These are phyloP conservation scores for Sugiyamaella sp. DNA, from an alignment of 1,139 yeast species.

Conservation along the genomic window DNA sequence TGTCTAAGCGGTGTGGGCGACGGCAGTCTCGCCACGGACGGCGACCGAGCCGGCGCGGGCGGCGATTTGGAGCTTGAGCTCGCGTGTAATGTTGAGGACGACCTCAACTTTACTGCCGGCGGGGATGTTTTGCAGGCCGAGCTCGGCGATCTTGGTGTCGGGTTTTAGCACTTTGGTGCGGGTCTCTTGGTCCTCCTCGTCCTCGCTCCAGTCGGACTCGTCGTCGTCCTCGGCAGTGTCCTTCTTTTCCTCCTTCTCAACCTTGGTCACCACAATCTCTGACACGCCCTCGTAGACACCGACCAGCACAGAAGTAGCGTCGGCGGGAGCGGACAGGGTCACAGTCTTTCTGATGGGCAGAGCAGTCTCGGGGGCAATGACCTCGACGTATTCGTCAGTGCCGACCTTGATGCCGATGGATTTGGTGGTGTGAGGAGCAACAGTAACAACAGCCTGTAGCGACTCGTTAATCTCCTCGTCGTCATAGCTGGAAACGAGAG, in stretches of 20 bases:
- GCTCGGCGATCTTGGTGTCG: conserved; percentile 75
- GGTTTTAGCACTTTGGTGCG: conserved; percentile 75
- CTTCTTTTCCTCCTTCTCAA: conserved; percentile 65
- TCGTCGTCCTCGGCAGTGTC: conserved; percentile 60
- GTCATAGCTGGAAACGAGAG: conserved; percentile 81
- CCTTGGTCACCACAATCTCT: conserved; percentile 72
- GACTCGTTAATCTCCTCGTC: conserved; percentile 86
- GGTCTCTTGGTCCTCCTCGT: conserved; percentile 75
- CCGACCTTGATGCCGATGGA: conserved; percentile 80
- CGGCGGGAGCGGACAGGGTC: conserved; percentile 56
- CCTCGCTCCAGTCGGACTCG: conserved; percentile 56
- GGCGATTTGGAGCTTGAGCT: conserved; percentile 77
- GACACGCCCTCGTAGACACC: conserved; percentile 85
- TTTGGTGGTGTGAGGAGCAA: conserved; percentile 83
- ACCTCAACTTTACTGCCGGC: conserved; percentile 75
- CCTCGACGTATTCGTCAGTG: conserved; percentile 59
- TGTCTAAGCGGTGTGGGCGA: conserved; percentile 24
- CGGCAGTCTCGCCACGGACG: conserved; percentile 38
- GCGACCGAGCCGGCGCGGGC: conserved; percentile 74
- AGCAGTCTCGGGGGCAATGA: conserved; percentile 84
- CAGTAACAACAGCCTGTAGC: conserved; percentile 79
- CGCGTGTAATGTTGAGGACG: conserved; percentile 79
- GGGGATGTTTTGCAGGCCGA: conserved; percentile 72
- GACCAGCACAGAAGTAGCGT: conserved; percentile 61
- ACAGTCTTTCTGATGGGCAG: conserved; percentile 85